Evolutionary conservation across 2,329 filamentous ascomycete genomes (phyloP).

Genomic region (Cladosporium sp.): DNA sequence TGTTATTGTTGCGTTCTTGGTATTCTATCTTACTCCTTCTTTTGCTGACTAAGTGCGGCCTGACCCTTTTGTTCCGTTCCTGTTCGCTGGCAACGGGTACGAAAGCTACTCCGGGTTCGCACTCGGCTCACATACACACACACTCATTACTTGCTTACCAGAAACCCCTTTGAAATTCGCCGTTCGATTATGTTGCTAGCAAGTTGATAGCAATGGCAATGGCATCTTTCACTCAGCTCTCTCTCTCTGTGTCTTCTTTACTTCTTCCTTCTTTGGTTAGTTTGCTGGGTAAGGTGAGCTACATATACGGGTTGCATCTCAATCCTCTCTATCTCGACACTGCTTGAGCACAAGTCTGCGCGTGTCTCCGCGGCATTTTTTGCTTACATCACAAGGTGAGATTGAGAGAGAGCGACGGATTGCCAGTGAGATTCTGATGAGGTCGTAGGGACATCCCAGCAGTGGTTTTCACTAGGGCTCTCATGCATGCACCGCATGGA

Average conservation of each 20-base stretch:
- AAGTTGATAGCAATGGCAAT: neutral
- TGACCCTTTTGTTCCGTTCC: neutral
- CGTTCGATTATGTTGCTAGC: neutral
- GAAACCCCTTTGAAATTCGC: neutral
- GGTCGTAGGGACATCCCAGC: too few relatives aligned
- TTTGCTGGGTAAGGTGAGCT: neutral
- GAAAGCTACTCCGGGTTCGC: neutral
- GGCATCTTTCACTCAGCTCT: neutral
- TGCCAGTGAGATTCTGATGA: too few relatives aligned
- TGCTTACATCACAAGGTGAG: too few relatives aligned
- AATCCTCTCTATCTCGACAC: too few relatives aligned
- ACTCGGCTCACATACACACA: neutral
- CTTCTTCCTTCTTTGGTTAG: neutral
- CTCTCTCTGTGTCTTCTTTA: neutral
- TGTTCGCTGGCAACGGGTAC: neutral
- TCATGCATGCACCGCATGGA: too few relatives aligned
- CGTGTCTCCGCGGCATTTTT: too few relatives aligned
- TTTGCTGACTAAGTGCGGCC: neutral
- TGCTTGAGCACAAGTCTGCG: too few relatives aligned
- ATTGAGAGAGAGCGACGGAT: too few relatives aligned
- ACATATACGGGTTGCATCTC: too few relatives aligned
- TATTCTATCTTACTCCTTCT: neutral
- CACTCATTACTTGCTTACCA: neutral
- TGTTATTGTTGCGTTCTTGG: conserved; percentile 1
- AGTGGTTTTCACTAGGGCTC: too few relatives aligned